These are phyloP conservation scores for Cladophialophora chaetospira DNA, from an alignment of 2,329 filamentous ascomycete species.

Conservation along the genomic window DNA sequence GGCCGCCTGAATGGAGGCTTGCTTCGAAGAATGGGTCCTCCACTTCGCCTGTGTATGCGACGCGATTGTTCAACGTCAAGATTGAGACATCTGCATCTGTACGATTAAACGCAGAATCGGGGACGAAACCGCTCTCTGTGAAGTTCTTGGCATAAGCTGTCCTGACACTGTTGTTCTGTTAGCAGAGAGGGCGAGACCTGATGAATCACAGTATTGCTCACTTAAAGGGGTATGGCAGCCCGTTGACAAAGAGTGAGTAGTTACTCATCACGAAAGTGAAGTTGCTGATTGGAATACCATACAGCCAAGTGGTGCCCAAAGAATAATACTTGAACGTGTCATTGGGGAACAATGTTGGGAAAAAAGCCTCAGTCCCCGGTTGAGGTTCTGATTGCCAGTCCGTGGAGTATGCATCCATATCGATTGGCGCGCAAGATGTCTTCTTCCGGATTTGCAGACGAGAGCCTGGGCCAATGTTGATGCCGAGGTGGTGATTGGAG, in stretches of 20 bases:
- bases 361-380: conserved; percentile 4
- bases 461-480: conserved; percentile 13
- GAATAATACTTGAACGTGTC: conserved; percentile 12
- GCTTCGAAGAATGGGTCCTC: conserved; percentile 31
- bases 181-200: background rate
- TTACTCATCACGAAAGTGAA: conserved; percentile 15
- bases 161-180: background rate
- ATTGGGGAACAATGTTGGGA: conserved; percentile 5
- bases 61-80: conserved; percentile 21
- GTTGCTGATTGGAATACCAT: conserved; percentile 10
- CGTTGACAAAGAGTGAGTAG: background rate
- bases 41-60: conserved; percentile 21
- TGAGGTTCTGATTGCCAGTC: background rate
- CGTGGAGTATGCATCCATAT: conserved; percentile 9
- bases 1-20: background rate
- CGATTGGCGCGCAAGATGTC: conserved; percentile 19
- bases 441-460: conserved; percentile 18
- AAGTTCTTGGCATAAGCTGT: conserved; percentile 1
- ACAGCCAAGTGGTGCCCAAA: conserved; percentile 6
- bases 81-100: conserved; percentile 31
- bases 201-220: background rate
- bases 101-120: conserved; percentile 27
- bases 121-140: conserved; percentile 14
- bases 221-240: conserved; percentile 8
- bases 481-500: conserved; percentile 17